Percentiles rank a stretch among this genome's conserved stretches.
phyloP scores from a whole-genome alignment of 768 basidiomycete genomes.

The Boletus subcaerulescens region DNA sequence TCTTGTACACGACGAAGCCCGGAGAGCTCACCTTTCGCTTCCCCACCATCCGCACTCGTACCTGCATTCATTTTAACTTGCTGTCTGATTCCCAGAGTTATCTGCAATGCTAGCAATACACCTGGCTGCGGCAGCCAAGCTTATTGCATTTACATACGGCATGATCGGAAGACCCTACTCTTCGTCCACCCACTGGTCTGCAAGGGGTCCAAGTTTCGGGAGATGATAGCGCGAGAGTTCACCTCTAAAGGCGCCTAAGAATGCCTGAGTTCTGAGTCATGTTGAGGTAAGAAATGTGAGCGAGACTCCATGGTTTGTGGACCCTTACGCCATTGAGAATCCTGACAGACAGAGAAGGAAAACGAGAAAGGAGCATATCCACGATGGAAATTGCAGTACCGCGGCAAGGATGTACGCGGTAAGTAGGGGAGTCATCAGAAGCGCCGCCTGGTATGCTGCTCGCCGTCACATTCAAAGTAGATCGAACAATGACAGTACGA shows the following conservation, averaged over 20 bases:
- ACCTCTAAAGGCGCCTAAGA: slow-evolving; percentile 48
- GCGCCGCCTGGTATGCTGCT: slow-evolving; percentile 75
- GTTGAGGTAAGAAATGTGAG: slow-evolving; percentile 12
- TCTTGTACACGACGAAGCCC: too few species aligned
- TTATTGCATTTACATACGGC: background rate
- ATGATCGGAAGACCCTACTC: slow-evolving; percentile 38
- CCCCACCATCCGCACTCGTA: too few species aligned
- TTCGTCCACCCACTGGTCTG: slow-evolving; percentile 66
- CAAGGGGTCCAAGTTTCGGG: slow-evolving; percentile 61
- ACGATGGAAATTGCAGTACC: slow-evolving; percentile 49
- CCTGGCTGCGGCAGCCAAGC: too few species aligned
- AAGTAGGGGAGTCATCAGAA: slow-evolving; percentile 63
- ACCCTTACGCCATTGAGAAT: slow-evolving; percentile 56
- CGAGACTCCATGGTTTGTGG: background rate
- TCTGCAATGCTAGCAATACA: too few species aligned
- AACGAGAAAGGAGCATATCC: slow-evolving; percentile 50
- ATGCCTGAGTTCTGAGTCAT: slow-evolving; percentile 34
- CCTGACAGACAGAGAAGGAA: slow-evolving; percentile 42
- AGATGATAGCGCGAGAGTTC: slow-evolving; percentile 55
- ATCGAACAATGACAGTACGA: slow-evolving; percentile 1
- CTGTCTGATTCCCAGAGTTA: too few species aligned
- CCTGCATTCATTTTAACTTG: too few species aligned
- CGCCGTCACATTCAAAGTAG: slow-evolving; percentile 3
- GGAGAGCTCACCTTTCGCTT: too few species aligned
- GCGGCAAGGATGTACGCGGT: slow-evolving; percentile 53